Base-by-base conservation (phyloP, 2,329 filamentous ascomycete genomes). In the Apiospora sp. region DNA sequence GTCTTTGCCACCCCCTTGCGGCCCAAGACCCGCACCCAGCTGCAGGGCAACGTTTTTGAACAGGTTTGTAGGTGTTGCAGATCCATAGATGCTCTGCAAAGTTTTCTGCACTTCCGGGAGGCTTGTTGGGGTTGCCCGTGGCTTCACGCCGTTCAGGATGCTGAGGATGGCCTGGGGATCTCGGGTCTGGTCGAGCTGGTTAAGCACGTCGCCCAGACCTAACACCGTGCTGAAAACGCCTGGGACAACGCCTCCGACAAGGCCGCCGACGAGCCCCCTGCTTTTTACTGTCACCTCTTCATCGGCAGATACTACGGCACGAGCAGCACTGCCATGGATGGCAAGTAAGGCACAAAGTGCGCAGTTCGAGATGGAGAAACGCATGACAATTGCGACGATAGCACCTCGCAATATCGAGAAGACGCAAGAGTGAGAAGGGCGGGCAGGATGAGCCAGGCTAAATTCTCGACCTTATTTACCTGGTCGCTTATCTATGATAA, bases 121-220 rank as follows among this genome's bases (percentile, higher is more conserved):
- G 6, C 43, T 48, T 7, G 43, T 34, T 0, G 43, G 43, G 10
- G 43, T 44, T 12, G 67, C 43, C 43, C 24, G 43, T 5, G 67
- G 43, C 67, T 27, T 44, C 43, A 68, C 46, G 14, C 43, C 43
- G 14, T 48, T 48, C 14, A 68, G 67, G 24, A 68, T 27, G 43
- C 48, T 12, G 8, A 68, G 46, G 43, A 68, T 27, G 34, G 46
- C 34, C 14, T 16, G 3, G 16, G 67, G 67, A n/a, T 68, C 67
- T 2, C 14, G 7, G 1, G 30, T 48, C 43, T 46, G 24, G 43
- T 68, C 43, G 43, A 68, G 67, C 24, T 46, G 43, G 7, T 48
- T 34, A 14, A 68, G 67, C 67, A 48, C 67, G 24, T 68, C 67
- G 43, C 30, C 67, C 67, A 68, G 41, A 8, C 54, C 54, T 12